These are phyloP conservation scores for Entelexis sorbosivorans DNA, from an alignment of 1,139 yeast genomes.

Conservation along the genomic window DNA sequence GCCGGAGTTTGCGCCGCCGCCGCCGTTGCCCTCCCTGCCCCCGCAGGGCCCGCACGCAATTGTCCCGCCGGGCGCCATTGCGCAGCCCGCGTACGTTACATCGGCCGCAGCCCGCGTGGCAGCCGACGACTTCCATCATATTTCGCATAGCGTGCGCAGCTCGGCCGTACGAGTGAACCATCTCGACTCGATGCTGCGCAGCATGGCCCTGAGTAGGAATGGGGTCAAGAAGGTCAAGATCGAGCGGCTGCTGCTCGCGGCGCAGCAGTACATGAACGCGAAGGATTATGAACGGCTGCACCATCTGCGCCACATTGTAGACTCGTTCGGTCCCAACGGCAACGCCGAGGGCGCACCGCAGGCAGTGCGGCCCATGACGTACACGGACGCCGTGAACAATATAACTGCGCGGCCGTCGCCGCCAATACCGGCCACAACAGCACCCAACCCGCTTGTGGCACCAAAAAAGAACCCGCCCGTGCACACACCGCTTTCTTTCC, in stretches of 20 bases:
- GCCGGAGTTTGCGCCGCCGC: no score
- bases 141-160: not conserved
- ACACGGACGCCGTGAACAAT: not conserved
- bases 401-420: not conserved
- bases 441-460: not conserved
- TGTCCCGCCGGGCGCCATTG: no score
- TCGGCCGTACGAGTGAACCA: slow-evolving; percentile 23
- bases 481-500: slow-evolving; percentile 21
- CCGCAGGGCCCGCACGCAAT: no score
- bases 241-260: slow-evolving; percentile 25
- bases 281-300: not conserved
- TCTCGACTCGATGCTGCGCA: slow-evolving; percentile 27
- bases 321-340: not conserved
- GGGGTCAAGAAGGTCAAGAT: slow-evolving; percentile 30
- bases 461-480: not conserved
- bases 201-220: slow-evolving; percentile 22
- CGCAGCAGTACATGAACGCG: slow-evolving; percentile 4
- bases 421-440: not conserved
- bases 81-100: no score
- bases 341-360: not conserved
- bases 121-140: not conserved
- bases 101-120: not conserved
- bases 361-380: not conserved
- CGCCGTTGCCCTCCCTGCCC: no score
- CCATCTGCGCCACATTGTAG: slow-evolving; percentile 7